Evolutionary conservation across 345 rosid species (phyloP).

Genomic region (Eucalyptus victrix): DNA sequence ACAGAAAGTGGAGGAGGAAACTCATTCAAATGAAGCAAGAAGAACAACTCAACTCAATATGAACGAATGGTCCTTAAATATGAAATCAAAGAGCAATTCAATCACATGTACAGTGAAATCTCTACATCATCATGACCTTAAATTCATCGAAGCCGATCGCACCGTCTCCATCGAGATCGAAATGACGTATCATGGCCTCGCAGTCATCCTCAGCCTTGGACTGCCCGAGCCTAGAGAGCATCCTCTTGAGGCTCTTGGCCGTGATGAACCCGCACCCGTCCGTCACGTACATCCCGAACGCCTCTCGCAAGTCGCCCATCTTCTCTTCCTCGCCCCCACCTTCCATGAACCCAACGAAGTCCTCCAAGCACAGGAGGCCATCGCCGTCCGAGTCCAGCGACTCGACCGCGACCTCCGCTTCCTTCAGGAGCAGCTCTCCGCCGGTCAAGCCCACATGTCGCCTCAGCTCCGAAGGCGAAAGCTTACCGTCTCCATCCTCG

Average conservation of each 20-base stretch:
- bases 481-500: too few relatives aligned
- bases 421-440: too few relatives aligned
- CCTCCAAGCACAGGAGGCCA: too few relatives aligned
- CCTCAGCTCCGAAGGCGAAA: too few relatives aligned
- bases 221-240: constrained; percentile 33
- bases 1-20: not conserved
- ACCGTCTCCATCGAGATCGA: constrained; percentile 10
- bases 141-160: constrained; percentile 49
- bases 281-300: constrained; percentile 28
- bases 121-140: constrained; percentile 20
- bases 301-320: constrained; percentile 21
- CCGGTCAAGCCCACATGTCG: too few relatives aligned
- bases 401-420: too few relatives aligned
- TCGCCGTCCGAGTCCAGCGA: too few relatives aligned
- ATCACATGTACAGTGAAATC: not conserved
- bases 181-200: constrained; percentile 13
- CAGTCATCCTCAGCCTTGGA: constrained; percentile 26
- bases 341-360: too few relatives aligned
- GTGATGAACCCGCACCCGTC: constrained; percentile 34
- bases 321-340: constrained; percentile 24
- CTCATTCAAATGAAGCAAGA: not conserved
- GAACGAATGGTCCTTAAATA: not conserved
- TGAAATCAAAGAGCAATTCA: not conserved
- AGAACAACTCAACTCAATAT: not conserved
- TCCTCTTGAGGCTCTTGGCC: constrained; percentile 13